phyloP scores from a whole-genome alignment of 2,329 filamentous ascomycete genomes.

The Aplosporella prunicola region DNA sequence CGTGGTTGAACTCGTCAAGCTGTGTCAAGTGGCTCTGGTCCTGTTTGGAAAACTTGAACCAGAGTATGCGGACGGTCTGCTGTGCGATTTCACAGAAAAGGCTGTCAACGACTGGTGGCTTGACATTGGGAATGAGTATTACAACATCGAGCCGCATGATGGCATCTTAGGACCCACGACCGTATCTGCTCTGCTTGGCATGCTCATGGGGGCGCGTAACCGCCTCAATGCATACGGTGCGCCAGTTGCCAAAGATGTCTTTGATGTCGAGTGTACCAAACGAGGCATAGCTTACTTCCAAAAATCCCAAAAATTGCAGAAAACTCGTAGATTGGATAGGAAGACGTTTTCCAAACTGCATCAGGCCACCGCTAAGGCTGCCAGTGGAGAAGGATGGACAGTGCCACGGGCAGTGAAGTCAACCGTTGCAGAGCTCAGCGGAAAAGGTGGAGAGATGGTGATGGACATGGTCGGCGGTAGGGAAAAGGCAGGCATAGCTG shows the following conservation, averaged over 20 bases:
- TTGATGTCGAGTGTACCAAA: conserved; percentile 75
- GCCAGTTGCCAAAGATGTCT: conserved; percentile 81
- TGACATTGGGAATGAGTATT: conserved; percentile 83
- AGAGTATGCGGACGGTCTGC: conserved; percentile 80
- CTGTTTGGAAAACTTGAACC: conserved; percentile 81
- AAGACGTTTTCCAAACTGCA: conserved; percentile 75
- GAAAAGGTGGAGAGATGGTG: conserved; percentile 87
- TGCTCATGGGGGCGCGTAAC: conserved; percentile 83
- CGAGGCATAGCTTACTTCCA: conserved; percentile 82
- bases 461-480: conserved; percentile 82
- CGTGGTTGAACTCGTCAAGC: conserved; percentile 79
- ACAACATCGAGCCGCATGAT: conserved; percentile 85
- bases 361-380: conserved; percentile 77
- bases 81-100: conserved; percentile 87
- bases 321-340: conserved; percentile 70
- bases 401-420: conserved; percentile 93
- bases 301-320: conserved; percentile 72
- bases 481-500: conserved; percentile 81
- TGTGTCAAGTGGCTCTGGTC: conserved; percentile 81
- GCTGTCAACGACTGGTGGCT: conserved; percentile 95
- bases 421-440: conserved; percentile 84
- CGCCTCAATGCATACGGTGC: conserved; percentile 76
- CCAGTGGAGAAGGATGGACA: conserved; percentile 79
- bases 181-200: conserved; percentile 75
- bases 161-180: conserved; percentile 88